phyloP scores from a whole-genome alignment of 345 rosid genomes.

The Eucalyptus pauciflora region DNA sequence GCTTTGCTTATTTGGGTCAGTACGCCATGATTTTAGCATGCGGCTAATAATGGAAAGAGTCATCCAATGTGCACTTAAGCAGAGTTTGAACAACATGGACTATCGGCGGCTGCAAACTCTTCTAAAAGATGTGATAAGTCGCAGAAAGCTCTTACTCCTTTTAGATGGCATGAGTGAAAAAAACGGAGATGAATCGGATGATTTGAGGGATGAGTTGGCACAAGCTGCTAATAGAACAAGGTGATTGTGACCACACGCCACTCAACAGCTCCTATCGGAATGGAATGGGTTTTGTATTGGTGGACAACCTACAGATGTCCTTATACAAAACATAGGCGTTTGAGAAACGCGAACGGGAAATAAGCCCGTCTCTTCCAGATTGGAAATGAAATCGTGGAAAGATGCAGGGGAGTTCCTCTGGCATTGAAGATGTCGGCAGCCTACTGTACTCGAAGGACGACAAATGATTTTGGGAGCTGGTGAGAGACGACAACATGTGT shows the following conservation, averaged over 20 bases:
- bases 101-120: not conserved
- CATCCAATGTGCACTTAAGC: not conserved
- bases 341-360: accelerated
- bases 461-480: not conserved
- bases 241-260: not conserved
- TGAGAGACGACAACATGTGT: not conserved
- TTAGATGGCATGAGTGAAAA: not conserved
- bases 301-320: not conserved
- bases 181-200: not conserved
- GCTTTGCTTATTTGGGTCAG: not conserved
- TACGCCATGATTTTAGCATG: not conserved
- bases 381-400: not conserved
- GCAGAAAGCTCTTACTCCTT: not conserved
- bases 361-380: not conserved
- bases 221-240: not conserved
- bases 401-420: not conserved
- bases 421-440: not conserved
- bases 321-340: not conserved
- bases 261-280: not conserved
- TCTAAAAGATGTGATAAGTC: not conserved
- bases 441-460: not conserved
- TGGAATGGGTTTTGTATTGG: not conserved
- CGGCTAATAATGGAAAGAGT: not conserved
- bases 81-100: not conserved
- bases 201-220: not conserved